These are phyloP conservation scores for Ogataea henricii DNA, from an alignment of 805 yeast species.

Conservation along the genomic window DNA sequence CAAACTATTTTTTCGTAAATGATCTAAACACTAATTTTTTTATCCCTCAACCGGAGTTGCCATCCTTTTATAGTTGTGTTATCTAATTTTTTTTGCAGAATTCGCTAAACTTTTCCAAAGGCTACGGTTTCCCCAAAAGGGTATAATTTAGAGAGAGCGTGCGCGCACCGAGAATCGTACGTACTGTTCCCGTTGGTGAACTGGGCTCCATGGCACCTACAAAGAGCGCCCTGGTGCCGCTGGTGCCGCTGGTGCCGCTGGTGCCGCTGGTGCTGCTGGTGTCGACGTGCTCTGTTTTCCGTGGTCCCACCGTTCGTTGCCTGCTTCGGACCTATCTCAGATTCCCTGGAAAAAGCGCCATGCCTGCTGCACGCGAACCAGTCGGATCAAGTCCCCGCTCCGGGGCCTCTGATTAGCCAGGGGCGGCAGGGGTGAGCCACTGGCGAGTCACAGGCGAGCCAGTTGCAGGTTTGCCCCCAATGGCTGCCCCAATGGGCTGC, in stretches of 20 bases:
- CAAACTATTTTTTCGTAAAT: not conserved
- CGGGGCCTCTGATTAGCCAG: conserved; percentile 2
- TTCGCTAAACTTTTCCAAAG: conserved; percentile 12
- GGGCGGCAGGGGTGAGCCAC: not conserved
- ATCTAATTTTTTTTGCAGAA: not conserved
- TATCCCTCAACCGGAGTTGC: conserved; percentile 12
- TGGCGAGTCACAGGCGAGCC: too few relatives aligned
- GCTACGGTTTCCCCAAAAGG: conserved; percentile 22
- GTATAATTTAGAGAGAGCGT: conserved; percentile 14
- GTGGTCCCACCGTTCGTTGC: too few relatives aligned
- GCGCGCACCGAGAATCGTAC: conserved; percentile 1
- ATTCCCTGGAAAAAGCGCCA: not conserved
- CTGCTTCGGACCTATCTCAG: too few relatives aligned
- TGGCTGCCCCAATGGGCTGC: too few relatives aligned
- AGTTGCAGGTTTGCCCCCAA: too few relatives aligned
- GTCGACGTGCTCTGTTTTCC: too few relatives aligned
- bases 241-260: too few relatives aligned
- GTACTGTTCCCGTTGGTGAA: too few relatives aligned
- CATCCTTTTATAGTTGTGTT: not conserved
- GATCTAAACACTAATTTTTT: conserved; percentile 1
- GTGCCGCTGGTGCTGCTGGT: too few relatives aligned
- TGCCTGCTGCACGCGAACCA: not conserved
- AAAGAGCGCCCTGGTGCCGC: too few relatives aligned
- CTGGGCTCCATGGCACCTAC: too few relatives aligned
- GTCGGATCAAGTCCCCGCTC: not conserved